Evolutionary conservation across 2,329 filamentous ascomycete genomes (phyloP).

Genomic region (Monilinia polystroma): DNA sequence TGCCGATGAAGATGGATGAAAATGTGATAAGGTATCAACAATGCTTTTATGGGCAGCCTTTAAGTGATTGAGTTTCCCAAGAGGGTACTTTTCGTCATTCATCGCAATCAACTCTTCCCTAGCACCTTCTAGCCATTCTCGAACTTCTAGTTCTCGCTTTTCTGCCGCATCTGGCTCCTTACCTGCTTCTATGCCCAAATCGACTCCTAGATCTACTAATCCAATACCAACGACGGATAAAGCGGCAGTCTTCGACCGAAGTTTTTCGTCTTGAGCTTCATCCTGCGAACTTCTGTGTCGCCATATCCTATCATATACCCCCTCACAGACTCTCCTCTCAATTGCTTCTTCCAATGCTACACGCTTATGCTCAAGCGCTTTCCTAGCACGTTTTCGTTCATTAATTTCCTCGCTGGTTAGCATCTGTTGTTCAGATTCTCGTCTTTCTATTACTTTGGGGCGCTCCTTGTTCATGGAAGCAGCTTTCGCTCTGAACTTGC

Average conservation of each 20-base stretch:
- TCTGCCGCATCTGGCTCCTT: slow-evolving; percentile 57
- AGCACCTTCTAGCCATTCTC: slow-evolving; percentile 69
- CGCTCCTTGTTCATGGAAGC: slow-evolving; percentile 55
- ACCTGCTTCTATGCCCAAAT: slow-evolving; percentile 58
- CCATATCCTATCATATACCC: slow-evolving; percentile 85
- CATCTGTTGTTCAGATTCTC: slow-evolving; percentile 71
- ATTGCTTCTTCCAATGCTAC: slow-evolving; percentile 83
- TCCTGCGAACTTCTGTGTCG: slow-evolving; percentile 89
- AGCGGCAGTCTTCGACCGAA: slow-evolving; percentile 90
- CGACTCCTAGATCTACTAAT: slow-evolving; percentile 77
- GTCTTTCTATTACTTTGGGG: slow-evolving; percentile 43
- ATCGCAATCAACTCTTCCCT: slow-evolving; percentile 72
- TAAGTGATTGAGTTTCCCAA: slow-evolving; percentile 87
- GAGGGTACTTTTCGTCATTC: slow-evolving; percentile 81
- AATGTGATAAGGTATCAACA: slow-evolving; percentile 75
- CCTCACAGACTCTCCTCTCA: slow-evolving; percentile 80
- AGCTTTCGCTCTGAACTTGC: slow-evolving; percentile 56
- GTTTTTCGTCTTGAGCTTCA: slow-evolving; percentile 89
- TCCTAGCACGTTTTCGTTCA: slow-evolving; percentile 74
- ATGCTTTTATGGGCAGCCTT: slow-evolving; percentile 91
- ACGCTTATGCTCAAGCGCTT: slow-evolving; percentile 74
- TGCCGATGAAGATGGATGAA: slow-evolving; percentile 79
- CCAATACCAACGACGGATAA: slow-evolving; percentile 89
- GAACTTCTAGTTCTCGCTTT: slow-evolving; percentile 66
- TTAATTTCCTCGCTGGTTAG: slow-evolving; percentile 83